These are phyloP conservation scores for Raddia distichophylla DNA, from an alignment of 176 grass and related monocot species.

Conservation along the genomic window DNA sequence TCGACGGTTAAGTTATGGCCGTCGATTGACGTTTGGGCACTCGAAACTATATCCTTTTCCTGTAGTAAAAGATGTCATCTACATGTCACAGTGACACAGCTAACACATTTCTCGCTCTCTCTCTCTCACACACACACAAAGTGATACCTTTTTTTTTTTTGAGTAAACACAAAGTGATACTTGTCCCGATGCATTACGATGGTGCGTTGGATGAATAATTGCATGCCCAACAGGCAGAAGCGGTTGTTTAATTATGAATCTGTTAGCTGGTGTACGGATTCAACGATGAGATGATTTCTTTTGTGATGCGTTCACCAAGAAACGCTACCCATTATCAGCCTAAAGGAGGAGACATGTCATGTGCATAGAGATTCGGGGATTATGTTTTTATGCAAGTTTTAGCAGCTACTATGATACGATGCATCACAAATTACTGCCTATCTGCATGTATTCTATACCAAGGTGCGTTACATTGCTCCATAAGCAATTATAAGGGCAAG, in stretches of 20 bases:
- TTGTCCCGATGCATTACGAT: constrained; percentile 19
- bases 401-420: not conserved
- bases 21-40: no score
- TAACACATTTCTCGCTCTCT: not conserved
- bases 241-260: constrained; percentile 11
- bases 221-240: no score
- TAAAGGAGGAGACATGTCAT: constrained; percentile 56
- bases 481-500: not conserved
- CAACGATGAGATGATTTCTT: not conserved
- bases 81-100: not conserved
- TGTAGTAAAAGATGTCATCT: constrained; percentile 9
- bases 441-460: constrained; percentile 16
- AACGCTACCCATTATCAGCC: constrained; percentile 2
- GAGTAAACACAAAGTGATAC: not conserved
- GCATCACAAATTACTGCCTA: not conserved
- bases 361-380: constrained; percentile 49
- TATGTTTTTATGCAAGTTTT: constrained; percentile 30
- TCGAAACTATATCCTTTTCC: no score
- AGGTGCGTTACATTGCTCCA: not conserved
- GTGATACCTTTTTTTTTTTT: not conserved
- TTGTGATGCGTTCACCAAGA: not conserved
- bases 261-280: not conserved
- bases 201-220: constrained; percentile 24
- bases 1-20: no score
- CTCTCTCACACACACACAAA: not conserved